Evolutionary conservation across 1,284 basidiomycete species (phyloP).

Genomic region (Marasmius fiardii): DNA sequence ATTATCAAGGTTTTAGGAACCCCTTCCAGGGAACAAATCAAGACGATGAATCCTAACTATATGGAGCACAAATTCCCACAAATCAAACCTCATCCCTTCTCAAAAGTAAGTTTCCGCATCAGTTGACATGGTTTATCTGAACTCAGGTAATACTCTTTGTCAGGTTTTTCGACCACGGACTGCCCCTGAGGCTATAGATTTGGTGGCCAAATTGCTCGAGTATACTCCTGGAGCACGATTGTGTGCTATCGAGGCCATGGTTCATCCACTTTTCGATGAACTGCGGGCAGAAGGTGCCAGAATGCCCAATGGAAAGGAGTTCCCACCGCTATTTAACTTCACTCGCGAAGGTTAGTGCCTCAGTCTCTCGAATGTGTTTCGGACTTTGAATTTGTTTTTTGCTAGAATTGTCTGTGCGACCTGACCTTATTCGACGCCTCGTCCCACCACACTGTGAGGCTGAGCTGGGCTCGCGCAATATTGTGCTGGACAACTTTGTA

Average conservation of each 20-base stretch:
- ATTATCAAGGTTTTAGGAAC: constrained; percentile 99
- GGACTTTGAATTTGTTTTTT: background rate
- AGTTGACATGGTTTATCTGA: background rate
- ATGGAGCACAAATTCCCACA: constrained; percentile 99
- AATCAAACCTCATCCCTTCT: constrained; percentile 97
- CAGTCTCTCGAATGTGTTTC: background rate
- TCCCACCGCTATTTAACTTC: constrained; percentile 94
- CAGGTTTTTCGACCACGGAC: constrained; percentile 99
- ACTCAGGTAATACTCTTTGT: constrained; percentile 6
- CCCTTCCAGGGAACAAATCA: constrained; percentile 98
- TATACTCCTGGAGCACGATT: constrained; percentile 94
- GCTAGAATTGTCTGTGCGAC: constrained; percentile 95
- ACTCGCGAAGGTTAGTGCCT: constrained; percentile 82
- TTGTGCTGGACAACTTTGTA: constrained; percentile 89
- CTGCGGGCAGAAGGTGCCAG: constrained; percentile 84
- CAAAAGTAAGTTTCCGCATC: constrained; percentile 56
- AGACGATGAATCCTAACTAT: constrained; percentile 99
- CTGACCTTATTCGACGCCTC: constrained; percentile 88
- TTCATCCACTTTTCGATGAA: constrained; percentile 98
- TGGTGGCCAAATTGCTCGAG: constrained; percentile 93
- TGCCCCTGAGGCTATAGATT: constrained; percentile 91
- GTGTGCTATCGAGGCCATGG: constrained; percentile 91
- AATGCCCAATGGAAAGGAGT: constrained; percentile 96
- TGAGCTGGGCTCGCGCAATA: constrained; percentile 82
- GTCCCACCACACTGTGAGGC: constrained; percentile 89